phyloP scores from a whole-genome alignment of 148 eudicot genomes.

The Rhododendron molle region DNA sequence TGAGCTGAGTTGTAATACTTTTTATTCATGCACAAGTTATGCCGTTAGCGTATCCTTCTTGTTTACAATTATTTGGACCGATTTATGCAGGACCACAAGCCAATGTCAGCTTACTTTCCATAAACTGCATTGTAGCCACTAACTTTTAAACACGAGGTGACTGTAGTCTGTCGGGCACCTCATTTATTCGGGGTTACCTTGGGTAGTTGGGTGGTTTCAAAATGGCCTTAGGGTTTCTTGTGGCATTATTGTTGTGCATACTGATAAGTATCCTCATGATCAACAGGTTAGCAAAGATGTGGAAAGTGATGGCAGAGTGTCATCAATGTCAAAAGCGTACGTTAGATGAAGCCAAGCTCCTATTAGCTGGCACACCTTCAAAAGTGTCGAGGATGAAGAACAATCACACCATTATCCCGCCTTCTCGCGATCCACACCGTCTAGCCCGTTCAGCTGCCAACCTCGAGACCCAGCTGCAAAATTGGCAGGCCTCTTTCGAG shows the following conservation, averaged over 20 bases:
- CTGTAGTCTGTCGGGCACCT: background rate
- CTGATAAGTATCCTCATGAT: background rate
- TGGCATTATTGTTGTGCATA: background rate
- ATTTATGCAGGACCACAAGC: background rate
- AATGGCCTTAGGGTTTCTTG: background rate
- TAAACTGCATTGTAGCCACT: background rate
- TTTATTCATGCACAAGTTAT: background rate
- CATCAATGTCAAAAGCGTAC: slow-evolving; percentile 85
- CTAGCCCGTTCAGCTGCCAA: slow-evolving; percentile 82
- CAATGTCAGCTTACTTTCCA: background rate
- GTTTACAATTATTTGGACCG: background rate
- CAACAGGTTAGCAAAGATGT: slow-evolving; percentile 80
- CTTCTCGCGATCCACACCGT: slow-evolving; percentile 55
- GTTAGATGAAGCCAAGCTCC: slow-evolving; percentile 84
- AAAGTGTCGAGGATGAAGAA: slow-evolving; percentile 42
- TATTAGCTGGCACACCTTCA: slow-evolving; percentile 76
- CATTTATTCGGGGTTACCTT: background rate
- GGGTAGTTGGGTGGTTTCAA: background rate
- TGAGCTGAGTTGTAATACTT: background rate
- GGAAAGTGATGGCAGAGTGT: slow-evolving; percentile 89
- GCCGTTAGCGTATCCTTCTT: background rate
- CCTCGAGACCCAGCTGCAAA: slow-evolving; percentile 75
- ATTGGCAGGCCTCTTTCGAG: slow-evolving; percentile 78
- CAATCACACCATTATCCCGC: slow-evolving; percentile 42
- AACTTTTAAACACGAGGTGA: background rate